A percentile compares a stretch with the other conserved stretches of the same genome.
These are phyloP conservation scores for Pythium vanterpoolii DNA, from an alignment of 352 stramenopile genomes.

Conservation along the genomic window DNA sequence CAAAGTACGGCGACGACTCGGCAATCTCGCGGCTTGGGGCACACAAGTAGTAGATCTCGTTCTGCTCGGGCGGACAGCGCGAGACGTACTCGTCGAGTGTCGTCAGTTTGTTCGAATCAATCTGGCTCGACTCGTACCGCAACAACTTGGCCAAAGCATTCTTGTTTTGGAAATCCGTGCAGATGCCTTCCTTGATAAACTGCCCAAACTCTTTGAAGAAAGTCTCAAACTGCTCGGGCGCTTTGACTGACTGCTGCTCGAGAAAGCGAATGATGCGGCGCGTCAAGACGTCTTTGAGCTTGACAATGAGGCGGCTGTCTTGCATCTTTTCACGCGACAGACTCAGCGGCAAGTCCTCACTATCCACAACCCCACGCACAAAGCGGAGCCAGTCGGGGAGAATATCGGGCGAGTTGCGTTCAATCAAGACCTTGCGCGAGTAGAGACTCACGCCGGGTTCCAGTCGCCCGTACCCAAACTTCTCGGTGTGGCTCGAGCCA, in stretches of 20 bases:
- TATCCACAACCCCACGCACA: constrained; percentile 91
- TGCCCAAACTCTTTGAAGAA: constrained; percentile 98
- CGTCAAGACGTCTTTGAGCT: constrained; percentile 91
- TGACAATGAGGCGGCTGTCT: constrained; percentile 95
- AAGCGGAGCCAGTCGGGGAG: constrained; percentile 98
- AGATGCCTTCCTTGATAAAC: constrained; percentile 99
- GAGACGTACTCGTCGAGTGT: constrained; percentile 99
- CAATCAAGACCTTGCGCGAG: constrained; percentile 99
- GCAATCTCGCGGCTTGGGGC: constrained; percentile 95
- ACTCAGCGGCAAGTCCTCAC: constrained; percentile 98
- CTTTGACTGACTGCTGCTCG: constrained; percentile 89
- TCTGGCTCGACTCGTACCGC: constrained; percentile 97
- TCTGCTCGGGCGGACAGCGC: constrained; percentile 93
- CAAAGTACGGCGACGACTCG: constrained; percentile 97
- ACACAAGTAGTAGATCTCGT: constrained; percentile 99
- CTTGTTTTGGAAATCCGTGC: constrained; percentile 91
- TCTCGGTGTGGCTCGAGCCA: constrained; percentile 95
- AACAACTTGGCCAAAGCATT: constrained; percentile 96
- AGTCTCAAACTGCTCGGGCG: constrained; percentile 95
- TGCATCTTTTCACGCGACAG: constrained; percentile 99
- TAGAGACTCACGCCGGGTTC: constrained; percentile 98
- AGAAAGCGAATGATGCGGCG: background rate
- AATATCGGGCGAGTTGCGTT: constrained; percentile 96
- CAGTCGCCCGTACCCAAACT: constrained; percentile 88
- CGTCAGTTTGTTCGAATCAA: constrained; percentile 88